Conservation (phyloP, 352 stramenopile species). For the Pythium vanterpoolii region DNA sequence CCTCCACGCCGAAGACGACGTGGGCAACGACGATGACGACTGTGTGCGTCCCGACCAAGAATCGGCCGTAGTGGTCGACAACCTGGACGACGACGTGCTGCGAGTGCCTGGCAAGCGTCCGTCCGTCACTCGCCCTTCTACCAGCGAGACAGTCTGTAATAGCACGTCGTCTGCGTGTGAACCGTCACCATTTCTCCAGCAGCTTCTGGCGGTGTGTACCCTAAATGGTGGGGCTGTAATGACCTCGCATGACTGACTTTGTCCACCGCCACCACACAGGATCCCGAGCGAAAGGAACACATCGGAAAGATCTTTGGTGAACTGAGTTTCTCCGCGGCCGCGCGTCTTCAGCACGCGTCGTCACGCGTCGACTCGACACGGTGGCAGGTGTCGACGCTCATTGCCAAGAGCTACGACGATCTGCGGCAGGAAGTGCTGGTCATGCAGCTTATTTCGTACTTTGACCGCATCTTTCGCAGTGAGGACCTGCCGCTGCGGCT, state of each 20-base stretch:
- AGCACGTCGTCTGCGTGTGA: background rate
- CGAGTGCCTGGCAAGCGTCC: background rate
- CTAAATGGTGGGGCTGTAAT: background rate
- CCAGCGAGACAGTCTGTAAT: too few species aligned
- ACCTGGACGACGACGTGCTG: slow-evolving; percentile 12
- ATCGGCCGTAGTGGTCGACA: slow-evolving; percentile 14
- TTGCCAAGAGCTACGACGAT: slow-evolving; percentile 98
- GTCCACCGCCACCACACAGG: too few species aligned
- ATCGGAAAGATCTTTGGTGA: slow-evolving; percentile 74
- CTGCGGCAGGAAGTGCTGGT: slow-evolving; percentile 97
- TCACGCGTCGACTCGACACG: slow-evolving; percentile 9
- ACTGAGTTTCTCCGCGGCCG: slow-evolving; percentile 42
- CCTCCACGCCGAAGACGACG: slow-evolving; percentile 44
- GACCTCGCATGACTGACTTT: background rate
- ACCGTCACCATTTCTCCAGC: slow-evolving; percentile 6
- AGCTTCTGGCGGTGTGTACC: background rate
- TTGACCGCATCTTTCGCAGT: slow-evolving; percentile 91
- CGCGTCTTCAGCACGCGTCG: slow-evolving; percentile 29
- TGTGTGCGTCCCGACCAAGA: background rate
- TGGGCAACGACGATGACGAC: slow-evolving; percentile 5
- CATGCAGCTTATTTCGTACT: slow-evolving; percentile 97
- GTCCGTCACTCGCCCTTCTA: background rate
- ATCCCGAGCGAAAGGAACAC: slow-evolving; percentile 40
- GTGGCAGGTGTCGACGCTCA: slow-evolving; percentile 77
- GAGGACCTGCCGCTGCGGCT: slow-evolving; percentile 91